A percentile compares a stretch with the other conserved stretches of the same genome.
Conservation (phyloP, 2,329 filamentous ascomycete genomes). For the Talaromyces sp. region DNA sequence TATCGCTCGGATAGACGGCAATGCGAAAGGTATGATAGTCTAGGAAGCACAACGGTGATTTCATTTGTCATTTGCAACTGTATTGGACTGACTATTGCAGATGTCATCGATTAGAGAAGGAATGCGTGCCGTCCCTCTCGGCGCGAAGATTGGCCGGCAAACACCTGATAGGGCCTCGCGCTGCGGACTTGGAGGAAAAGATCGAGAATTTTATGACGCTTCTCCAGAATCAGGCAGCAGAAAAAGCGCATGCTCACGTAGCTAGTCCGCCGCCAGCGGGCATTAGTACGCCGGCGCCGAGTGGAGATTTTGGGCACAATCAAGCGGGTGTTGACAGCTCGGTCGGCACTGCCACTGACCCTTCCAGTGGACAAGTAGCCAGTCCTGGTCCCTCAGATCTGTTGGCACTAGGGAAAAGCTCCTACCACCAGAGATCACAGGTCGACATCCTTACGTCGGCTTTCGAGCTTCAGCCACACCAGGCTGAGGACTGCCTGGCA, state of each 20-base stretch:
- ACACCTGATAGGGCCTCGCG: not conserved
- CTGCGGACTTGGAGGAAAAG: conserved; percentile 1
- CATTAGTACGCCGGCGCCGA: not conserved
- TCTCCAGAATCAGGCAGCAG: conserved; percentile 1
- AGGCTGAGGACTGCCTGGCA: conserved; percentile 6
- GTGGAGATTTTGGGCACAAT: not conserved
- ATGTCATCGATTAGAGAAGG: conserved; percentile 6
- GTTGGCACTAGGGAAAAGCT: not conserved
- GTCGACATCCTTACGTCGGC: not conserved
- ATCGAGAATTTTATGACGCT: conserved; percentile 4
- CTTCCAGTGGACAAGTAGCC: not conserved
- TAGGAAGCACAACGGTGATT: not conserved
- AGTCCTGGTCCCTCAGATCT: not conserved
- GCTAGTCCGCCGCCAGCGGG: not conserved
- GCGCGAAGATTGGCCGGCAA: not conserved
- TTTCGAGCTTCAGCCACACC: not conserved
- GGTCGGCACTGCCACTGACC: not conserved
- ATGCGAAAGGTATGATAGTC: conserved; percentile 1
- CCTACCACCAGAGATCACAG: not conserved
- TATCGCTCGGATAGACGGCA: conserved; percentile 5
- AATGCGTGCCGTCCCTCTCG: not conserved
- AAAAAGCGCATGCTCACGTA: not conserved
- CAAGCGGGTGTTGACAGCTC: not conserved
- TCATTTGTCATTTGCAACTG: too few relatives aligned
- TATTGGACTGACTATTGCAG: not conserved